A percentile compares a stretch with the other conserved stretches of the same genome.
Conservation (phyloP, 129 eudicot species). For the Artemisia annua region DNA sequence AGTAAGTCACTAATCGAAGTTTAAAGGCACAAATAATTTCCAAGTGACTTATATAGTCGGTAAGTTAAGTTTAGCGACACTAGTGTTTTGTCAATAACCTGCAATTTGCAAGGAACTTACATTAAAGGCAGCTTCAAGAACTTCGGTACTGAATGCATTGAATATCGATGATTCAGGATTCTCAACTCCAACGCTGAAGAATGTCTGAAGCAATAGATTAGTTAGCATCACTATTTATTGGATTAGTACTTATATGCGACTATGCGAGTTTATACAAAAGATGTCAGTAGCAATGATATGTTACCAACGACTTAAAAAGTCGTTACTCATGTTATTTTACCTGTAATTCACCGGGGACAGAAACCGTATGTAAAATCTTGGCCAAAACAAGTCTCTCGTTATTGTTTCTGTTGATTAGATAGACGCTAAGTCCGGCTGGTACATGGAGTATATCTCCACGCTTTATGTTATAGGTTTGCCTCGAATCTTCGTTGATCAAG, state of each 20-base stretch:
- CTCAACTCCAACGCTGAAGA: slow-evolving; percentile 57
- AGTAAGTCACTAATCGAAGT: too few relatives aligned
- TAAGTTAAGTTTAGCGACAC: too few relatives aligned
- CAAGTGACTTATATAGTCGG: too few relatives aligned
- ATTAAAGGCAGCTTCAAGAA: slow-evolving; percentile 70
- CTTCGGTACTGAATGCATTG: slow-evolving; percentile 57
- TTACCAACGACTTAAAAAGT: not conserved
- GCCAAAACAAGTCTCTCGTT: slow-evolving; percentile 53
- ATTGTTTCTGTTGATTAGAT: slow-evolving; percentile 55
- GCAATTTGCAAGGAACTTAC: slow-evolving; percentile 18
- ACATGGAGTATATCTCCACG: slow-evolving; percentile 59
- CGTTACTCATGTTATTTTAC: slow-evolving; percentile 17
- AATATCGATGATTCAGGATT: slow-evolving; percentile 63
- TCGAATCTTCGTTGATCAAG: slow-evolving; percentile 29
- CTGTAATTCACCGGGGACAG: slow-evolving; percentile 61
- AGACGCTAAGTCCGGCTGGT: slow-evolving; percentile 53
- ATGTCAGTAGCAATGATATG: not conserved
- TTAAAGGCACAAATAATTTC: too few relatives aligned
- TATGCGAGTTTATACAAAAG: not conserved
- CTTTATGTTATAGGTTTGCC: slow-evolving; percentile 54
- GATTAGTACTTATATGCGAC: not conserved
- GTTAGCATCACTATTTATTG: not conserved
- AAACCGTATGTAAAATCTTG: slow-evolving; percentile 51
- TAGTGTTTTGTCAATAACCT: too few relatives aligned
- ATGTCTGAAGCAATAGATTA: slow-evolving; percentile 28